Conservation (phyloP, 192 early-diverging fungal species). For the Coemansia sp. region DNA sequence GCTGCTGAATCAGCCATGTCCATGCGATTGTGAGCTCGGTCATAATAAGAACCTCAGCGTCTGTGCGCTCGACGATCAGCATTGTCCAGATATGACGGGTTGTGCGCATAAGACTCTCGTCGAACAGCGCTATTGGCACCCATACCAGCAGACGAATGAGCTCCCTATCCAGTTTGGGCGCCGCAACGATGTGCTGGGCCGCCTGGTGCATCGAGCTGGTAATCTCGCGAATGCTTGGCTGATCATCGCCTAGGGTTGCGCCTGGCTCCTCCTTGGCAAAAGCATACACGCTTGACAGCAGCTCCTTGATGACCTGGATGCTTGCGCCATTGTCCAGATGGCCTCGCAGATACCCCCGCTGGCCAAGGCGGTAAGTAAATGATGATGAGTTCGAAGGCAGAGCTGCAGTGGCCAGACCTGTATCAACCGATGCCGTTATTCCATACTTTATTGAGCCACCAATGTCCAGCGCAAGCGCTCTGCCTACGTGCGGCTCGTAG, state of each 20-base stretch:
- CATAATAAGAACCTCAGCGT: conserved; percentile 76
- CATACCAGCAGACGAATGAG: conserved; percentile 80
- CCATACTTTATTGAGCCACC: conserved; percentile 42
- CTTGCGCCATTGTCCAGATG: conserved; percentile 28
- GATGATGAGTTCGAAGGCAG: conserved; percentile 44
- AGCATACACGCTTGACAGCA: conserved; percentile 29
- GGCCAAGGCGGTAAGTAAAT: conserved; percentile 37
- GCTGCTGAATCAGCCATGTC: conserved; percentile 75
- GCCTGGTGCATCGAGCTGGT: conserved; percentile 30
- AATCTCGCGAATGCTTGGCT: conserved; percentile 13
- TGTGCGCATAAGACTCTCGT: conserved; percentile 75
- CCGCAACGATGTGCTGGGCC: conserved; percentile 27
- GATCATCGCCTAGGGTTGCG: conserved; percentile 18
- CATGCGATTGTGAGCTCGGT: conserved; percentile 81
- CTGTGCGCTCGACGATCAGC: conserved; percentile 77
- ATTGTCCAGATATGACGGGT: conserved; percentile 88
- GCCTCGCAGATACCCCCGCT: conserved; percentile 44
- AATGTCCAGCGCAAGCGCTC: conserved; percentile 68
- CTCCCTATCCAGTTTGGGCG: conserved; percentile 45
- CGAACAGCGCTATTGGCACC: conserved; percentile 82
- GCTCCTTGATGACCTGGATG: conserved; percentile 30
- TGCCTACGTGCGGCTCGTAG: conserved; percentile 67
- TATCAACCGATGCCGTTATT: conserved; percentile 10
- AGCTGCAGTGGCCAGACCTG: neutral
- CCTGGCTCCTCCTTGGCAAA: conserved; percentile 32